phyloP scores from a whole-genome alignment of 306 rosid species.

The Pterocarpus santalinus region DNA sequence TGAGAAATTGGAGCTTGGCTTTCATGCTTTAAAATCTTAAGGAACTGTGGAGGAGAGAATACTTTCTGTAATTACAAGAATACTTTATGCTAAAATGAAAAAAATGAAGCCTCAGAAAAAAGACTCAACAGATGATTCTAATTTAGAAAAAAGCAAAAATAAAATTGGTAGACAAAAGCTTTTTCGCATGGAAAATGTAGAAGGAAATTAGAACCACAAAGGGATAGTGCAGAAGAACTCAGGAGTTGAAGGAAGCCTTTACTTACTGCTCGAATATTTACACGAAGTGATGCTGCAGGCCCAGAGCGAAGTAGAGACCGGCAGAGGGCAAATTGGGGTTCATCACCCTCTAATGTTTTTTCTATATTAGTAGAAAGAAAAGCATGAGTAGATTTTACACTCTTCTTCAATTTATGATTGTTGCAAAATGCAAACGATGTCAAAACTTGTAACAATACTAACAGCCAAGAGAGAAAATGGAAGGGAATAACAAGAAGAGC shows the following conservation, averaged over 20 bases:
- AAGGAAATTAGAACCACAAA: slow-evolving; percentile 16
- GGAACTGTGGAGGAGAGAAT: neutral
- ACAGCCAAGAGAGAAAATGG: neutral
- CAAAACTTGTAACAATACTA: slow-evolving; percentile 7
- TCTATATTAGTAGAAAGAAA: slow-evolving; percentile 52
- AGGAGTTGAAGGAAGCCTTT: slow-evolving; percentile 36
- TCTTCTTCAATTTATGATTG: slow-evolving; percentile 27
- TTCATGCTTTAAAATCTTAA: neutral
- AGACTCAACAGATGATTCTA: slow-evolving; percentile 1
- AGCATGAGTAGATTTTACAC: slow-evolving; percentile 22
- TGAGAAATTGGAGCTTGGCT: slow-evolving; percentile 16
- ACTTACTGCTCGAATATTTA: slow-evolving; percentile 88
- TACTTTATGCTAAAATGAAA: neutral
- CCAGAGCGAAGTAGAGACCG: slow-evolving; percentile 88
- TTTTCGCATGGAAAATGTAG: slow-evolving; percentile 23
- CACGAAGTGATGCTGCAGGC: slow-evolving; percentile 89
- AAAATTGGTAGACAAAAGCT: neutral
- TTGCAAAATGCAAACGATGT: slow-evolving; percentile 33
- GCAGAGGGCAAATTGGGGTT: slow-evolving; percentile 75
- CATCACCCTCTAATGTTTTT: slow-evolving; percentile 68
- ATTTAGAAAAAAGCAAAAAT: neutral
- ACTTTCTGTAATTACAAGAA: neutral
- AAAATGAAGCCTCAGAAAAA: slow-evolving; percentile 27
- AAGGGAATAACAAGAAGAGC: slow-evolving; percentile 11
- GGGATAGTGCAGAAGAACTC: slow-evolving; percentile 22